Conservation (phyloP, 2,329 filamentous ascomycete genomes). For the Fusarium veterinarium region DNA sequence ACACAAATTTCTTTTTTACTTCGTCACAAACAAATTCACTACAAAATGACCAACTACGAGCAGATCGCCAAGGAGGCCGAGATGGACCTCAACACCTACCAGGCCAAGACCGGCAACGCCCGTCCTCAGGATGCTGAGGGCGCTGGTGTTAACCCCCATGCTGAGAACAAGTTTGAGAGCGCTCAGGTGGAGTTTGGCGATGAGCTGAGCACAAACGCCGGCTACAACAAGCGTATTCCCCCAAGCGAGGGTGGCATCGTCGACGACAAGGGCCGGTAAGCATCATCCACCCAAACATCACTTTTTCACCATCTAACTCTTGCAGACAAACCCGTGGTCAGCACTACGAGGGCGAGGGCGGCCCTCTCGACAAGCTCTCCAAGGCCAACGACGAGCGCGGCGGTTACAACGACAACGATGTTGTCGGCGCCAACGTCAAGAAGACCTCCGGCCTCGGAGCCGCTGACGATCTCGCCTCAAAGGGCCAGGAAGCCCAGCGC, state of each 20-base stretch:
- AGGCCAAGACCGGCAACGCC: constrained; percentile 59
- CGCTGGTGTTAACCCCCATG: constrained; percentile 55
- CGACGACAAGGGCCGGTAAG: constrained; percentile 59
- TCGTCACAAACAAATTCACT: neutral
- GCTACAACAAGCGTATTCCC: constrained; percentile 60
- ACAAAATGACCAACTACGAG: constrained; percentile 51
- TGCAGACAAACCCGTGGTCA: constrained; percentile 57
- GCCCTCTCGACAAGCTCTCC: constrained; percentile 55
- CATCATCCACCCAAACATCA: neutral
- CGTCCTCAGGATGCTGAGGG: constrained; percentile 54
- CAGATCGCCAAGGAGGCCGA: constrained; percentile 60
- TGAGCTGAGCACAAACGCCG: constrained; percentile 58
- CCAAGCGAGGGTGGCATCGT: constrained; percentile 58
- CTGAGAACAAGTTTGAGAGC: constrained; percentile 56
- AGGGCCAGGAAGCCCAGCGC: constrained; percentile 53
- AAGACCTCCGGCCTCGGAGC: constrained; percentile 41
- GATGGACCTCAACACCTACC: constrained; percentile 60
- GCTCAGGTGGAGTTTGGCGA: constrained; percentile 51
- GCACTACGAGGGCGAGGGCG: constrained; percentile 58
- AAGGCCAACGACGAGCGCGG: constrained; percentile 43
- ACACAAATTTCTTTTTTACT: neutral
- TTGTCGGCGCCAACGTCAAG: constrained; percentile 43
- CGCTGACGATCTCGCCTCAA: constrained; percentile 46
- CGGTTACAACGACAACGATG: constrained; percentile 54
- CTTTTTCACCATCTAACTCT: constrained; percentile 20